Percentiles rank a stretch among this genome's conserved stretches.
Conservation (phyloP, 176 grass and related monocot genomes). For the Triticum turgidum region DNA sequence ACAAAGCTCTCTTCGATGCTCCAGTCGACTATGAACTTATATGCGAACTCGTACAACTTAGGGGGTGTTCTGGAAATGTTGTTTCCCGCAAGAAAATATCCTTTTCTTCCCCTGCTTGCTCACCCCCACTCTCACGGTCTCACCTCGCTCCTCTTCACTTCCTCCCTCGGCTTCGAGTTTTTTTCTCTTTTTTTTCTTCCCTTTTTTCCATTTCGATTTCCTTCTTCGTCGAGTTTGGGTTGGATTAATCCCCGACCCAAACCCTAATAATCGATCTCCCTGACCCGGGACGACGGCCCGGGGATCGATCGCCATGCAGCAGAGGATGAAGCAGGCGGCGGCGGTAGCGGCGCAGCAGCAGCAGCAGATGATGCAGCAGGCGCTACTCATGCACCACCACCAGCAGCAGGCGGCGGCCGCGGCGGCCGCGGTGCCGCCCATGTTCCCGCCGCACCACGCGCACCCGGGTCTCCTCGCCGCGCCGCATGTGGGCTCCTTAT, state of each 20-base stretch:
- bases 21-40: rapidly evolving
- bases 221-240: not conserved
- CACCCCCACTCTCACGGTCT: not conserved
- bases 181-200: not conserved
- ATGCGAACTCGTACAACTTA: rapidly evolving
- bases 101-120: not conserved
- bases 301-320: constrained; percentile 49
- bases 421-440: constrained; percentile 34
- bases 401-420: constrained; percentile 31
- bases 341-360: constrained; percentile 45
- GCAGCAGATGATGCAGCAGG: constrained; percentile 76
- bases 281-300: constrained; percentile 27
- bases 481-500: constrained; percentile 48
- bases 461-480: constrained; percentile 85
- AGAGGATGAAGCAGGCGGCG: constrained; percentile 71
- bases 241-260: constrained; percentile 22
- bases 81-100: constrained; percentile 31
- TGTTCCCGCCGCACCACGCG: constrained; percentile 72
- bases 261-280: constrained; percentile 53
- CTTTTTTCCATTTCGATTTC: constrained; percentile 27
- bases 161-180: constrained; percentile 52
- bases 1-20: no score
- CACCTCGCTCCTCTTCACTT: not conserved
- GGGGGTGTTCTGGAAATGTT: rapidly evolving
- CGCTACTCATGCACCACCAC: constrained; percentile 65